Base-by-base conservation (phyloP, 2,329 filamentous ascomycete species). In the Trichoderma koningiopsis region DNA sequence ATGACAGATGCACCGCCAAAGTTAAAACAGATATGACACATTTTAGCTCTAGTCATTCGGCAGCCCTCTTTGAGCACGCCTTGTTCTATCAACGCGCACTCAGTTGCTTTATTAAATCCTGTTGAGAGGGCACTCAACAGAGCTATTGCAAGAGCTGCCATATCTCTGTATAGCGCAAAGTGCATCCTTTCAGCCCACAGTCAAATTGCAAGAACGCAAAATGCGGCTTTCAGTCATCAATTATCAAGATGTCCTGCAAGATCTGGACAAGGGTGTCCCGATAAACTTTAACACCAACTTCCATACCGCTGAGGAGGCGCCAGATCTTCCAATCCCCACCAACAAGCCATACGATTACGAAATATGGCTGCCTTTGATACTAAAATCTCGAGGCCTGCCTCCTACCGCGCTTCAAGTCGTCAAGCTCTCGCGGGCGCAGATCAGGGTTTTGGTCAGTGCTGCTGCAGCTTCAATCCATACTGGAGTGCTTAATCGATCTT, bases 281-380 rank as follows among this genome's bases (percentile, higher is more conserved):
- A 66, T 60, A 19, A 66, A 73, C 14, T 82, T 79, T 75, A 82
- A 82, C 71, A 80, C 78, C 33, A 75, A 72, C 58, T 80, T 77
- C 71, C 79, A 81, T 71, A 76, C 74, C 5, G 71, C 65, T n/a
- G 70, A 72, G 27, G 78, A 79, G 60, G 75, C 75, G 1, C 76
- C 77, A 5, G 69, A 75, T 31, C 72, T 78, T 29, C 60, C 70
- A 3, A 70, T 69, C 8, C 79, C 79, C 1, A 73, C 75, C 13
- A 75, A 81, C 43, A 68, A 61, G 3, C 78, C 82, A 0, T 82
- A 79, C 67, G 76, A 73, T n/a, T 84, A 81, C 72, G 72, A 74
- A n/a, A 75, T 79, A 69, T 84, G 82, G 82, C 77, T 82, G 1
- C 74, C 78, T 0, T 70, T 84, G 4, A 81, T 84, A 43, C 73